Percentiles rank a stretch among this genome's conserved stretches.
Evolutionary conservation across 2,329 filamentous ascomycete genomes (phyloP).

Genomic region (Allantophomopsis lycopodina): DNA sequence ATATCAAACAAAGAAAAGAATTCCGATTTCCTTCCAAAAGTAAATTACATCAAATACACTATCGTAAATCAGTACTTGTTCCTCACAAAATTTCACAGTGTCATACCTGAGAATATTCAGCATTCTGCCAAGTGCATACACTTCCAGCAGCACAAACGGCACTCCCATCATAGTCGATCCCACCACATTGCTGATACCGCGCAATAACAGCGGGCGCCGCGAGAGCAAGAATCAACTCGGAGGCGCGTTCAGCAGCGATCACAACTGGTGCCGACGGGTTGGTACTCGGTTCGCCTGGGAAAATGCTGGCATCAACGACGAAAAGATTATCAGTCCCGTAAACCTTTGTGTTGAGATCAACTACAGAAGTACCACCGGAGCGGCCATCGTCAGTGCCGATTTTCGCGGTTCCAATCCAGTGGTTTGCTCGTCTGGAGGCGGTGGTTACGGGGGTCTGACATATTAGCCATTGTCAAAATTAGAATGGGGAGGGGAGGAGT

Average conservation of each 20-base stretch:
- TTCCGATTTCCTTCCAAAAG: no score
- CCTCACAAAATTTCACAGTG: no score
- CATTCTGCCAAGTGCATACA: neutral
- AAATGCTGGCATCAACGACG: constrained; percentile 54
- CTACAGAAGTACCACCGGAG: constrained; percentile 38
- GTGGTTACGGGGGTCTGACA: neutral
- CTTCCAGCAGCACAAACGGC: neutral
- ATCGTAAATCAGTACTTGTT: no score
- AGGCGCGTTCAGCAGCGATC: constrained; percentile 47
- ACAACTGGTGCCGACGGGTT: constrained; percentile 56
- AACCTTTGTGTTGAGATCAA: constrained; percentile 48
- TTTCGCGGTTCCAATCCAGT: constrained; percentile 45
- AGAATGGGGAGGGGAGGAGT: constrained; percentile 9
- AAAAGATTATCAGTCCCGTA: constrained; percentile 57
- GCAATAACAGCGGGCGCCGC: neutral
- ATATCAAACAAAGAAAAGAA: no score
- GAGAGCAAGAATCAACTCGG: constrained; percentile 32
- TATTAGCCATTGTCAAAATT: neutral
- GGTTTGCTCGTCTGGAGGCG: constrained; percentile 14
- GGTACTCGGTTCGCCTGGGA: constrained; percentile 53
- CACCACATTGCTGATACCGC: neutral
- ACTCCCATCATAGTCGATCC: neutral
- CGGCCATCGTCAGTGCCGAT: constrained; percentile 43
- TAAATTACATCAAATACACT: no score
- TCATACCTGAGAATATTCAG: neutral